Conservation (phyloP, 208 protist genomes). For the Novymonas esmeraldas region DNA sequence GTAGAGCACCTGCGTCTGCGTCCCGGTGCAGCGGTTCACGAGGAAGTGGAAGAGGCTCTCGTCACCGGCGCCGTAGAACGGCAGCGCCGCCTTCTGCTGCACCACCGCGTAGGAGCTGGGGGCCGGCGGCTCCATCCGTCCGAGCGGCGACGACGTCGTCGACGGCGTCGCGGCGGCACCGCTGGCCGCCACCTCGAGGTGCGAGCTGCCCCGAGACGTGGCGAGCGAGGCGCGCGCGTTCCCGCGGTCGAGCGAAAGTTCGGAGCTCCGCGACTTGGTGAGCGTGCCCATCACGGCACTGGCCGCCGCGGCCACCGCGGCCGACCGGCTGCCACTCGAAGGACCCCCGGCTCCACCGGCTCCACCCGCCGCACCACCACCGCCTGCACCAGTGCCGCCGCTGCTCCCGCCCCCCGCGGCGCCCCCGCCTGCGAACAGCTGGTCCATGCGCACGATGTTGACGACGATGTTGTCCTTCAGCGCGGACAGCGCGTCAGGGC, state of each 20-base stretch:
- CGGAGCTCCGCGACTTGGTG: constrained; percentile 15
- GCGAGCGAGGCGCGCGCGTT: constrained; percentile 7
- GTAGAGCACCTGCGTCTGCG: constrained; percentile 31
- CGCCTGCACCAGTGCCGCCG: not conserved
- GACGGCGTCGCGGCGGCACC: not conserved
- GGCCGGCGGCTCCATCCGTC: not conserved
- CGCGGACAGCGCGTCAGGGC: constrained; percentile 5
- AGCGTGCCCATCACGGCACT: constrained; percentile 9
- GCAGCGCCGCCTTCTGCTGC: constrained; percentile 19
- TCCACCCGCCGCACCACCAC: not conserved
- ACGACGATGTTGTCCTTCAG: constrained; percentile 31
- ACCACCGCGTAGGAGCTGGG: constrained; percentile 27
- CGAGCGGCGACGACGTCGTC: not conserved
- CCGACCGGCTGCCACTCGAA: not conserved
- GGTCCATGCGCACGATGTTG: constrained; percentile 32
- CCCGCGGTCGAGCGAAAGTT: constrained; percentile 1
- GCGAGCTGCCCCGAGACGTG: constrained; percentile 1
- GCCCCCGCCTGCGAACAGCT: too few relatives aligned
- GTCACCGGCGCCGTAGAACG: constrained; percentile 31
- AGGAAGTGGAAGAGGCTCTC: constrained; percentile 34
- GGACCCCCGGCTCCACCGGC: not conserved
- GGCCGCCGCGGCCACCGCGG: not conserved
- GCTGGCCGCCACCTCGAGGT: constrained; percentile 8
- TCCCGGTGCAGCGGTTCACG: constrained; percentile 16
- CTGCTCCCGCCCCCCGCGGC: constrained; percentile 5